Evolutionary conservation across 352 stramenopile genomes (phyloP).

Genomic region (Hyaloperonospora arabidopsidis): DNA sequence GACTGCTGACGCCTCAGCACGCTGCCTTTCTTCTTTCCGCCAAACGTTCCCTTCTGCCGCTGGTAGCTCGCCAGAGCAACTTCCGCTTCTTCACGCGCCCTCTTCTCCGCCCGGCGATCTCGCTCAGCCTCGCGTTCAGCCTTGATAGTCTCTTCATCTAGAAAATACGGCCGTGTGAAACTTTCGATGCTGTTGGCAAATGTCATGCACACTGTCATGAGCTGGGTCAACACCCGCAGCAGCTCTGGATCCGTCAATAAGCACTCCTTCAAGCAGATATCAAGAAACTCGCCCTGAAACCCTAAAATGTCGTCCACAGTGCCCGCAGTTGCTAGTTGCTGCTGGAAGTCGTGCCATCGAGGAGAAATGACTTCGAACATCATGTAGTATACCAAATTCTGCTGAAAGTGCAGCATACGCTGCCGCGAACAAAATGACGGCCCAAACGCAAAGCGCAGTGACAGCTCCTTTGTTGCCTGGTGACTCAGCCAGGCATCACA

Average conservation of each 20-base stretch:
- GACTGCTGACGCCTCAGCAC: constrained; percentile 55
- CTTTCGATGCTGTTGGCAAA: constrained; percentile 93
- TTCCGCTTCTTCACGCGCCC: constrained; percentile 67
- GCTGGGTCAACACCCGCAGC: constrained; percentile 88
- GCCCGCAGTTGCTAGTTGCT: constrained; percentile 56
- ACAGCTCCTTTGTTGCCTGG: constrained; percentile 88
- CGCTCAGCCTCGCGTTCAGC: constrained; percentile 67
- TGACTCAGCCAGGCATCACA: constrained; percentile 94
- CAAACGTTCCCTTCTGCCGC: constrained; percentile 32
- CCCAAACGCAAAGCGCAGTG: constrained; percentile 80
- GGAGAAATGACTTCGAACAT: constrained; percentile 96
- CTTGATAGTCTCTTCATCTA: constrained; percentile 85
- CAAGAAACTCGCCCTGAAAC: constrained; percentile 92
- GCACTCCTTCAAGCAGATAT: constrained; percentile 94
- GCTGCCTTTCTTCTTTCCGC: constrained; percentile 47
- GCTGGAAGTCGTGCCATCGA: constrained; percentile 87
- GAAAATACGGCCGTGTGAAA: constrained; percentile 76
- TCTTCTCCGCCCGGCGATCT: constrained; percentile 73
- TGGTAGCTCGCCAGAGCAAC: constrained; percentile 60
- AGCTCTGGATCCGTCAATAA: constrained; percentile 94
- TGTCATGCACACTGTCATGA: constrained; percentile 94
- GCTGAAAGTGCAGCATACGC: constrained; percentile 99
- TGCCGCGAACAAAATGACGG: constrained; percentile 92
- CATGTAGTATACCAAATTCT: constrained; percentile 98
- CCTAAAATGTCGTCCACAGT: constrained; percentile 94